These are phyloP conservation scores for Auxenochlorella pyrenoidosa DNA, from an alignment of 139 green algal genomes.

Conservation along the genomic window DNA sequence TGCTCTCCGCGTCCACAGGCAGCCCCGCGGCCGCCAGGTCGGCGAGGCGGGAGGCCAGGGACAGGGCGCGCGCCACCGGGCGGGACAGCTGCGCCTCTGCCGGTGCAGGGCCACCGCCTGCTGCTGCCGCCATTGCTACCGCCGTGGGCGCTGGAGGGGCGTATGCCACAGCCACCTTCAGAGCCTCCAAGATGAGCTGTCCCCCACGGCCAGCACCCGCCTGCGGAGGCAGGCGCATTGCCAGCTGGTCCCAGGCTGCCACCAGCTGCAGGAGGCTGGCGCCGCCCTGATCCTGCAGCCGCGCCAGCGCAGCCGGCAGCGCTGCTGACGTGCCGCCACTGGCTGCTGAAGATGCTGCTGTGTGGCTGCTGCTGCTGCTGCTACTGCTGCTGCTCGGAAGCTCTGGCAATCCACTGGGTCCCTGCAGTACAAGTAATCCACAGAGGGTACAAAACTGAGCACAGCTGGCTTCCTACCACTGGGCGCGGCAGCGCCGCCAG, in stretches of 20 bases:
- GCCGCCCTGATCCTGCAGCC: neutral
- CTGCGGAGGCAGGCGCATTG: slow-evolving; percentile 42
- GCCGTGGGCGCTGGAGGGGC: neutral
- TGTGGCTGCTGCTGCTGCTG: neutral
- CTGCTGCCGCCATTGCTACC: slow-evolving; percentile 34
- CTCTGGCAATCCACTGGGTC: neutral
- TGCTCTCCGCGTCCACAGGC: slow-evolving; percentile 80
- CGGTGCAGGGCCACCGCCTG: neutral
- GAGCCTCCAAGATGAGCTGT: slow-evolving; percentile 61
- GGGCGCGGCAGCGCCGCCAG: neutral
- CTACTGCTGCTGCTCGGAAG: neutral
- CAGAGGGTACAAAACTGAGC: neutral
- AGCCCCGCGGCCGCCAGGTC: slow-evolving; percentile 71
- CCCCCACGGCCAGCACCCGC: slow-evolving; percentile 30
- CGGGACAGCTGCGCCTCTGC: neutral
- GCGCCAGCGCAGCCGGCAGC: neutral
- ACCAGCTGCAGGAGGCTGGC: slow-evolving; percentile 28
- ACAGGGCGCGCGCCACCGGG: slow-evolving; percentile 46
- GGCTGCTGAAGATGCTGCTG: neutral
- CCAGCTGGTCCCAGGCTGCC: slow-evolving; percentile 45
- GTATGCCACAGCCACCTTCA: slow-evolving; percentile 68
- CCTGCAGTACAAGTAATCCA: neutral
- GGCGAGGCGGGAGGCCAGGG: slow-evolving; percentile 72
- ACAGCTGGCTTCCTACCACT: neutral
- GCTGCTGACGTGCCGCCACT: neutral